These are phyloP conservation scores for Yamagishiella unicocca DNA, from an alignment of 139 green algal genomes.

Conservation along the genomic window DNA sequence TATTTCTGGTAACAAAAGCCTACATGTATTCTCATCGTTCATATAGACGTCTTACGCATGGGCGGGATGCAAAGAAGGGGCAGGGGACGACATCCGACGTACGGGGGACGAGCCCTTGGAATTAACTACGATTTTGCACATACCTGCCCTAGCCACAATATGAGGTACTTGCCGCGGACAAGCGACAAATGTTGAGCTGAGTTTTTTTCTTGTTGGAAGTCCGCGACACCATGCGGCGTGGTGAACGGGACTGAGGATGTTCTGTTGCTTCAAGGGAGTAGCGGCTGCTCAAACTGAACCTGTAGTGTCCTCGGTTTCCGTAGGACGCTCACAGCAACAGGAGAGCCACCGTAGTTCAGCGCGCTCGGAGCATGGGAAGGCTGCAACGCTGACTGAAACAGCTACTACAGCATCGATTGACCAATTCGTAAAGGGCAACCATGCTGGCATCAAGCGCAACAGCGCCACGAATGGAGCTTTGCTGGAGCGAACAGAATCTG, in stretches of 20 bases:
- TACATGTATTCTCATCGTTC: too few species aligned
- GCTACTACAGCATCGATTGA: not conserved
- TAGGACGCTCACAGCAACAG: not conserved
- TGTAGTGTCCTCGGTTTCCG: not conserved
- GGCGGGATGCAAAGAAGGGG: too few species aligned
- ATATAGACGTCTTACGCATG: too few species aligned
- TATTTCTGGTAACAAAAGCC: too few species aligned
- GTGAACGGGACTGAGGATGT: slow-evolving; percentile 3
- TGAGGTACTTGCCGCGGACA: too few species aligned
- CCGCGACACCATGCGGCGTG: not conserved
- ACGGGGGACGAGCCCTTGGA: too few species aligned
- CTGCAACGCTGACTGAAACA: not conserved
- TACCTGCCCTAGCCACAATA: too few species aligned
- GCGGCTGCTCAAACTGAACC: not conserved
- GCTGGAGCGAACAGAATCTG: not conserved
- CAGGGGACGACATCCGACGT: too few species aligned
- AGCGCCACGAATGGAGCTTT: not conserved
- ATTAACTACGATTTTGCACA: too few species aligned
- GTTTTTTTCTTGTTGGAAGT: not conserved
- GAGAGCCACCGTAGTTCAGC: not conserved
- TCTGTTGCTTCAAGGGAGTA: slow-evolving; percentile 13
- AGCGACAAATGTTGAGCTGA: not conserved
- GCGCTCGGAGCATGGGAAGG: not conserved
- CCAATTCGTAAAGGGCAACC: not conserved
- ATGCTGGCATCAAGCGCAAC: not conserved